These are phyloP conservation scores for Tetrahymena elliotti DNA, from an alignment of 73 alveolate genomes.

Conservation along the genomic window DNA sequence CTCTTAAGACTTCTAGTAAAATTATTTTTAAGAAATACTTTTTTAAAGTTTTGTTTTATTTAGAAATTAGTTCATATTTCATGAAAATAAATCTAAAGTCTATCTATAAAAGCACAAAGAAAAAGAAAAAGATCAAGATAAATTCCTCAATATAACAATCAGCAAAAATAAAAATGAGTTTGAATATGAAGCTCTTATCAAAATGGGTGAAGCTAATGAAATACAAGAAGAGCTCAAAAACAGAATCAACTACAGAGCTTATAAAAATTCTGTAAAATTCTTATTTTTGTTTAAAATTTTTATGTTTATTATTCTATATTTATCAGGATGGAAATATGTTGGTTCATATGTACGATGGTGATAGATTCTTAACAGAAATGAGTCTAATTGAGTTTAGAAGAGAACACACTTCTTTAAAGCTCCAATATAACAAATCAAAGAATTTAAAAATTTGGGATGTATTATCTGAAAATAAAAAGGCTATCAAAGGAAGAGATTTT, in stretches of 20 bases:
- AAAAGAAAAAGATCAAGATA: constrained; percentile 36
- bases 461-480: constrained; percentile 22
- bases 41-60: neutral
- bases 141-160: constrained; percentile 10
- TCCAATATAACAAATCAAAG: constrained; percentile 9
- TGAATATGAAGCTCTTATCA: constrained; percentile 34
- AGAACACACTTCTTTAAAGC: constrained; percentile 25
- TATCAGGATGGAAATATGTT: constrained; percentile 2
- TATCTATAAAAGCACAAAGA: constrained; percentile 25
- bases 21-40: no score
- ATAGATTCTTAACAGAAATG: constrained; percentile 22
- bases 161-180: constrained; percentile 26
- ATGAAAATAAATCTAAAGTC: constrained; percentile 13
- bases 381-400: constrained; percentile 33
- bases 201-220: constrained; percentile 47
- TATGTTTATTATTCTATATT: neutral
- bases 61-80: neutral
- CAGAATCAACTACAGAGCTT: constrained; percentile 25
- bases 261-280: constrained; percentile 2
- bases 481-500: constrained; percentile 8
- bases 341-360: constrained; percentile 36
- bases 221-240: constrained; percentile 11
- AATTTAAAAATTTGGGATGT: constrained; percentile 39
- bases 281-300: neutral
- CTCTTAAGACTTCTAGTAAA: neutral